Evolutionary conservation across 176 grass and related monocot genomes (phyloP), one percentile per base, ranked within the genome.

Genomic region (Rhynchospora tenuis): DNA sequence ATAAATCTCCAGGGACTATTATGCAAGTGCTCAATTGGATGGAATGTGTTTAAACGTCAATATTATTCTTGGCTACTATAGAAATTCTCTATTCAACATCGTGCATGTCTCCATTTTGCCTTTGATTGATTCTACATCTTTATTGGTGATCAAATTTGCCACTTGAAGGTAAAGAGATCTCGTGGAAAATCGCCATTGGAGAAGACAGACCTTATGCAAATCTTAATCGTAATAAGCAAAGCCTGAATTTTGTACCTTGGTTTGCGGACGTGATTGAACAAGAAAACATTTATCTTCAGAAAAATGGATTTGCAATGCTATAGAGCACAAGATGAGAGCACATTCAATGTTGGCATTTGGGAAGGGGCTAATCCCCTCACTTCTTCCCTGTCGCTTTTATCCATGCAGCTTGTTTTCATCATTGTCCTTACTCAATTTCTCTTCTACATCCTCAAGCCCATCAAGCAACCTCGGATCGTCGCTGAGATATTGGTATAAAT

Each of bases 381-480:
- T 0, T 89, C 90, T 44, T 88, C 94, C 63, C 76, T 97, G 66
- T 81, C 91, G 8, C 94, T 97, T 59, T 67, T 97, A 22, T 90
- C 87, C 72, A 83, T 93, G 61, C 94, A 97, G 84, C 89, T 97
- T 68, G 77, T 97, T 31, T 88, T 97, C 87, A 92, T 91, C 74
- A 86, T 97, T 67, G 86, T 85, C 83, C 42, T 97, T 83, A 93
- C 91, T 42, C 94, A 86, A 82, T 52, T 89, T 80, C 89, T 97
- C 86, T 86, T 85, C 84, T 91, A 80, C 58, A 16, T 93, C 47
- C 85, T 93, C 86, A 87, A 71, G 83, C 94, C 94, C 22, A 19
- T 97, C 83, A 97, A 88, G 81, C 94, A 97, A 63, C 94, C 94
- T 12, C 89, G 89, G 54, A 84, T 91, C 31, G 91, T 97, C 57